Conservation (phyloP, 1,284 basidiomycete species). For the Ustilago loliicola region DNA sequence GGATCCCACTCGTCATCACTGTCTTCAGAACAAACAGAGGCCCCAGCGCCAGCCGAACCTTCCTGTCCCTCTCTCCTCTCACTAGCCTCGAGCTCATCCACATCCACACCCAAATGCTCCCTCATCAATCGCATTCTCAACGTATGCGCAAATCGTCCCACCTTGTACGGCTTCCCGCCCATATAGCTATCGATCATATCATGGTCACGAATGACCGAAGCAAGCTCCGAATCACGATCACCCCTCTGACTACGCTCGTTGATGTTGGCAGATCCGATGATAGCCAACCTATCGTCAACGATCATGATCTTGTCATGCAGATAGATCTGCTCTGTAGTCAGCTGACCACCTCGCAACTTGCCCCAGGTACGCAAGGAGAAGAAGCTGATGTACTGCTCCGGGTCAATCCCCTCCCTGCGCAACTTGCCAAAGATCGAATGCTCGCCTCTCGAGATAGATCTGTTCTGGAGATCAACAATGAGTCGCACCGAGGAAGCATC, state of each 20-base stretch:
- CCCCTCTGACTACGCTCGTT: constrained; percentile 96
- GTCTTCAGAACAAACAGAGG: constrained; percentile 15
- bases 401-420: constrained; percentile 84
- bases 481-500: constrained; percentile 87
- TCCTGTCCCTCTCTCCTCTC: constrained; percentile 27
- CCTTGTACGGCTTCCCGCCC: constrained; percentile 94
- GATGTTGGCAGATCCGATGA: constrained; percentile 99
- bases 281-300: constrained; percentile 94
- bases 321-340: constrained; percentile 85
- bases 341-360: constrained; percentile 84
- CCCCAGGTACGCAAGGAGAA: constrained; percentile 95
- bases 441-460: constrained; percentile 88
- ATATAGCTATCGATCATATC: constrained; percentile 93
- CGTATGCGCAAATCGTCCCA: constrained; percentile 95
- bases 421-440: constrained; percentile 91
- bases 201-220: constrained; percentile 91
- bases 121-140: constrained; percentile 94
- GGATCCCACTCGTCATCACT: constrained; percentile 79
- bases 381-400: constrained; percentile 91
- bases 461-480: constrained; percentile 74
- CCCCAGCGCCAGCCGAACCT: constrained; percentile 14
- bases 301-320: constrained; percentile 78
- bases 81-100: constrained; percentile 80
- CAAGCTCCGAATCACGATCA: constrained; percentile 95
- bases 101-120: constrained; percentile 94